Evolutionary conservation across 768 basidiomycete species (phyloP).

Genomic region (Leccinum olivaceopallidum): DNA sequence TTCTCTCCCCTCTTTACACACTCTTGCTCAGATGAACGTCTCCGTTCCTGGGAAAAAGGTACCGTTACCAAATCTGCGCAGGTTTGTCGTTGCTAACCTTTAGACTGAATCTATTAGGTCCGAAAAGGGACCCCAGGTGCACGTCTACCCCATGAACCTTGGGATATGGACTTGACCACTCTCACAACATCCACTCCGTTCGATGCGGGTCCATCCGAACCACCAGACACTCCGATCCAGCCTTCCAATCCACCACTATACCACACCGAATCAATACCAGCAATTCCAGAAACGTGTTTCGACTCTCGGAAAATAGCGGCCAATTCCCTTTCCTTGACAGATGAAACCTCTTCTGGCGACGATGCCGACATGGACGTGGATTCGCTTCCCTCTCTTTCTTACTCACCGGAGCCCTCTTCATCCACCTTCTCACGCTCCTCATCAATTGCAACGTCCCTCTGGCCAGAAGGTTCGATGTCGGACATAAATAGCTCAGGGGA

Average conservation of each 20-base stretch:
- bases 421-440: constrained; percentile 44
- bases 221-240: not conserved
- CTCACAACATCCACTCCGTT: not conserved
- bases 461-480: constrained; percentile 12
- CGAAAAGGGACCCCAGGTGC: constrained; percentile 45
- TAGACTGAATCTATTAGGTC: constrained; percentile 25
- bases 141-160: constrained; percentile 43
- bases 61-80: not conserved
- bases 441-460: constrained; percentile 40
- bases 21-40: constrained; percentile 38
- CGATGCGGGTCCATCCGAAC: not conserved
- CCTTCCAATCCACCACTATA: not conserved
- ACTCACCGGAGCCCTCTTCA: constrained; percentile 34
- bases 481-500: constrained; percentile 21
- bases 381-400: constrained; percentile 37
- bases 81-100: not conserved
- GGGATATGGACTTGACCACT: constrained; percentile 31
- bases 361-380: constrained; percentile 33
- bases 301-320: constrained; percentile 9
- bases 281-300: constrained; percentile 7
- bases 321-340: constrained; percentile 11
- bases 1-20: constrained; percentile 43
- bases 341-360: constrained; percentile 26
- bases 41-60: constrained; percentile 39
- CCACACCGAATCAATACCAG: not conserved